Evolutionary conservation across 768 basidiomycete genomes (phyloP), one percentile per base, ranked within the genome.

Genomic region (Suillus cothurnatus): DNA sequence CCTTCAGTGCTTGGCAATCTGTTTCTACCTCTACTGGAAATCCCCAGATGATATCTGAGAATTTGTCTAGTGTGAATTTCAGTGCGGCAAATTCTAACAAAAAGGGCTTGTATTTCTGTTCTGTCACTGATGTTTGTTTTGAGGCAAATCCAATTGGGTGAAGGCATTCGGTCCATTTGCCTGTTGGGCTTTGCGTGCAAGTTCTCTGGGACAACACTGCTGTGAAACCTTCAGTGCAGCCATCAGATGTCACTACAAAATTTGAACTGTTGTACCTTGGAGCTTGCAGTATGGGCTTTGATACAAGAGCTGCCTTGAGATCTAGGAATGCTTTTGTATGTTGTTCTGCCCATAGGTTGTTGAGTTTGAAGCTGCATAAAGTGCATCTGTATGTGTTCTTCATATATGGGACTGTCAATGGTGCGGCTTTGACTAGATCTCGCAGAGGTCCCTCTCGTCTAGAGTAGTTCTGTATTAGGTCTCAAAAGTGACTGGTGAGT

Each of bases 381-480:
- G 69, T 67, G 3, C 67, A 34, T 26, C 72, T 66, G 59, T 78
- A 81, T 0, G 67, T 67, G 3, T 68, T 64, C 61, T 76, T 77
- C 12, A 57, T 64, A 8, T 68, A 66, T 2, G 55, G 53, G 8
- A 49, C 52, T 14, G 77, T 74, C 0, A 77, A 36, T 3, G 71
- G 68, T 0, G 72, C 68, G 3, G 50, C 55, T 47, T 47, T 47
- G 3, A 47, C n/a, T 9, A 82, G 66, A 62, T 81, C 75, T 1
- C 67, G 66, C 8, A 83, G 66, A 0, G 77, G 80, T 6, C 65
- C 64, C 39, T 72, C 79, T 0, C 78, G 61, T 3, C 60, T 61
- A 0, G 80, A 69, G 50, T 82, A 84, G n/a, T 71, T 71, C 45
- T 71, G 62, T 55, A 82, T 76, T 0, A 81, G 63, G 21, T 71